Conservation (phyloP, 352 stramenopile species). For the Nothophytophthora sp. region DNA sequence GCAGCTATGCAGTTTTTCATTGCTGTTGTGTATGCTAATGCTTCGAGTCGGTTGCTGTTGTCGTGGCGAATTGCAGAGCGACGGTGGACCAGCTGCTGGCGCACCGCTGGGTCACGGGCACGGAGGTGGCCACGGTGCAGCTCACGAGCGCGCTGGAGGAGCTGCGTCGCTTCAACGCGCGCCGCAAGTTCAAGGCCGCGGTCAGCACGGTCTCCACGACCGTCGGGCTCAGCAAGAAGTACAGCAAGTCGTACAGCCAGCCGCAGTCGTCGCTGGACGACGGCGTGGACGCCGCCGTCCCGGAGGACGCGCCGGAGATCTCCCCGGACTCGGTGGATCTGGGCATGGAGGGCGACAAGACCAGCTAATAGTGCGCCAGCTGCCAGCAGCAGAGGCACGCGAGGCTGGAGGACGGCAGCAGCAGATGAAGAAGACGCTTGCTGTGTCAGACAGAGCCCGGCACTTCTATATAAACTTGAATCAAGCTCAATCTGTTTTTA, state of each 20-base stretch:
- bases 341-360: constrained; percentile 25
- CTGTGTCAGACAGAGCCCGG: too few relatives aligned
- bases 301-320: constrained; percentile 11
- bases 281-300: constrained; percentile 8
- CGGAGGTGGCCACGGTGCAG: constrained; percentile 83
- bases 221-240: constrained; percentile 74
- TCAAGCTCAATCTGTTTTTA: too few relatives aligned
- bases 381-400: too few relatives aligned
- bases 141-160: constrained; percentile 92
- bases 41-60: not conserved
- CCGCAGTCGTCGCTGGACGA: constrained; percentile 30
- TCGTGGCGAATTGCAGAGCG: constrained; percentile 35
- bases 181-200: constrained; percentile 94
- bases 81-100: constrained; percentile 85
- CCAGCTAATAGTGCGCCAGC: constrained; percentile 7
- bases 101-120: constrained; percentile 91
- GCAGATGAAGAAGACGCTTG: too few relatives aligned
- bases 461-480: too few relatives aligned
- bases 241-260: constrained; percentile 59
- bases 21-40: not conserved
- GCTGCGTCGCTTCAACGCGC: constrained; percentile 94
- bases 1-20: not conserved
- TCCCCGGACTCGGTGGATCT: constrained; percentile 30
- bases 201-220: constrained; percentile 87
- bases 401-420: too few relatives aligned